Conservation (phyloP, 1,284 basidiomycete species). For the Spongispora temasekensis region DNA sequence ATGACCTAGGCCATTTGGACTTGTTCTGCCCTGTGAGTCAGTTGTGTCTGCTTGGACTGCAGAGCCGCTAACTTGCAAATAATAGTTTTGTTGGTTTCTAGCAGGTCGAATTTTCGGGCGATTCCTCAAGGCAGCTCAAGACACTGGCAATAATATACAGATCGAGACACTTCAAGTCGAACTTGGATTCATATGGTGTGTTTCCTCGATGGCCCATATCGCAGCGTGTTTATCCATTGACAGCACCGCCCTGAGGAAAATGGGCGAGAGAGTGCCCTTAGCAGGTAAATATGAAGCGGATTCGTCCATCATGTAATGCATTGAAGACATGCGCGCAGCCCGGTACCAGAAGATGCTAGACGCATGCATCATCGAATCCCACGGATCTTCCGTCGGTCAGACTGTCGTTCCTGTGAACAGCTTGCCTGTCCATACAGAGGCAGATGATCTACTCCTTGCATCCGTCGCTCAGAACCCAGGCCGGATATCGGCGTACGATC, state of each 20-base stretch:
- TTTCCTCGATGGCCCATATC: conserved; percentile 10
- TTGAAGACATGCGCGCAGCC: conserved; percentile 31
- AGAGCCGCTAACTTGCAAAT: not conserved
- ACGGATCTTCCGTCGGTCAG: conserved; percentile 27
- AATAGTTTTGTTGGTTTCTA: conserved; percentile 71
- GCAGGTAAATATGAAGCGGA: conserved; percentile 42
- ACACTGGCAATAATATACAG: conserved; percentile 53
- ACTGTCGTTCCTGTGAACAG: conserved; percentile 8
- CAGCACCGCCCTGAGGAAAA: conserved; percentile 59
- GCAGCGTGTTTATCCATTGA: conserved; percentile 3
- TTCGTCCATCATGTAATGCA: not conserved
- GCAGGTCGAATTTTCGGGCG: conserved; percentile 64
- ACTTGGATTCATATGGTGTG: conserved; percentile 65
- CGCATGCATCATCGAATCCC: conserved; percentile 39
- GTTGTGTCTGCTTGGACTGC: not conserved
- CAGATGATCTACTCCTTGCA: conserved; percentile 15
- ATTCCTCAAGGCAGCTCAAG: conserved; percentile 60
- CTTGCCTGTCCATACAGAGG: conserved; percentile 9
- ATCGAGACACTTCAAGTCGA: conserved; percentile 57
- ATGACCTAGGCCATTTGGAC: conserved; percentile 33
- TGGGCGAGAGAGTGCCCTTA: conserved; percentile 65
- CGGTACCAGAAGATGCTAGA: conserved; percentile 67
- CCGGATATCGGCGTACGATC: conserved; percentile 11
- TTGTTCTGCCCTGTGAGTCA: conserved; percentile 10
- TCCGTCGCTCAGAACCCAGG: conserved; percentile 14